Evolutionary conservation across 83 land plant genomes (phyloP), one percentile per base, ranked within the genome.

Genomic region (Larix sibirica): DNA sequence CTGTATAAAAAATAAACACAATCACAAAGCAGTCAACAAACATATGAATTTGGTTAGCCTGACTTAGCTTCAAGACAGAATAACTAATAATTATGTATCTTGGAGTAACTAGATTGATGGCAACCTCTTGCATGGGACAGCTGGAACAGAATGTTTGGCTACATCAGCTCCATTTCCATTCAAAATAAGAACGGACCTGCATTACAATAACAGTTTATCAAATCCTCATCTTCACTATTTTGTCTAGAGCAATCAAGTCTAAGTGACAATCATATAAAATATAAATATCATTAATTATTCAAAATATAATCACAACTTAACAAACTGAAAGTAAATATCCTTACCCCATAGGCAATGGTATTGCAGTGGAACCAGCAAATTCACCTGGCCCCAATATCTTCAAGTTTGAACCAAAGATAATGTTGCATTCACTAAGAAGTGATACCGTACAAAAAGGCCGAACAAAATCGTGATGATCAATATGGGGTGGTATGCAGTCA

Each of bases 101-200:
- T 9, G 9, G 56, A 10, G 56, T 50, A 50, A 50, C 2, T 50
- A 2, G 13, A 38, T 23, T 64, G 2, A 33, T 3, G 36, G 68
- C 28, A 84, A 93, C 95, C 96, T 84, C 64, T 88, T 88, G 3
- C 83, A 77, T 8, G 94, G 95, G 14, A 96, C 98, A 44, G 86
- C 89, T 63, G 98, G 97, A 28, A 96, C 90, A 64, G 95, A 94
- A 83, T 96, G 98, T 62, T 95, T 93, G 2, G 97, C 98, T 10
- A 94, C 87, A 85, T 96, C 97, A n/a, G 98, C 97, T 79, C 97
- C 97, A 82, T 96, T 96, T 4, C 97, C 97, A 62, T 90, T 93
- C 62, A 95, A 62, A 77, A 96, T 79, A 20, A 96, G 86, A 75
- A 96, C 98, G 26, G 99, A 97, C 81, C 96, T 96, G 90, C 69